Percentiles rank a stretch among this genome's conserved stretches.
phyloP scores from a whole-genome alignment of 345 rosid species.

The Gossypium stocksii region DNA sequence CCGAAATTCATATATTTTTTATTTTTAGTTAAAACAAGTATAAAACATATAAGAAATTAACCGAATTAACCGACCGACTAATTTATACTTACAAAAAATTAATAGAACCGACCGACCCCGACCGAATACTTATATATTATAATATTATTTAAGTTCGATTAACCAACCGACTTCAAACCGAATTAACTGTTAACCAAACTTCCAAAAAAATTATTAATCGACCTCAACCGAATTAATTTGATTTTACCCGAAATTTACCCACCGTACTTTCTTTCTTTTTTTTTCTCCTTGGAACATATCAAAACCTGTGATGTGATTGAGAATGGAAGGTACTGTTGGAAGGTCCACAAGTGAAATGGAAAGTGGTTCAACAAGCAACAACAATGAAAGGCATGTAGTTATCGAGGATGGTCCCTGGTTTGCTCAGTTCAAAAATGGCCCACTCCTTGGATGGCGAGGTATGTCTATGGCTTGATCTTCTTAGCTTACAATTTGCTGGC shows the following conservation, averaged over 20 bases:
- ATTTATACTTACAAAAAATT: too few relatives aligned
- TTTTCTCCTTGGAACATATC: background rate
- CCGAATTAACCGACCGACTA: too few relatives aligned
- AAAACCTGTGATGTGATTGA: slow-evolving; percentile 39
- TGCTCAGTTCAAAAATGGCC: slow-evolving; percentile 66
- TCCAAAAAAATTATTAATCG: too few relatives aligned
- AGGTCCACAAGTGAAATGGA: slow-evolving; percentile 44
- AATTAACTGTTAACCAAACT: too few relatives aligned
- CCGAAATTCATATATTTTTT: too few relatives aligned
- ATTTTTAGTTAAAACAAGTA: too few relatives aligned
- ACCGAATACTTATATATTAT: too few relatives aligned
- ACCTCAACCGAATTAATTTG: too few relatives aligned
- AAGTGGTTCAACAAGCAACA: slow-evolving; percentile 33
- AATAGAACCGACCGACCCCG: too few relatives aligned
- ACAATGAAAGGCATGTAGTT: slow-evolving; percentile 29
- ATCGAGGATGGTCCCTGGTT: slow-evolving; percentile 59
- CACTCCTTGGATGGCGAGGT: slow-evolving; percentile 95
- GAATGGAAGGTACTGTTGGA: slow-evolving; percentile 23
- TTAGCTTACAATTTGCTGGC: slow-evolving; percentile 72
- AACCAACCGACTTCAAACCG: accelerated
- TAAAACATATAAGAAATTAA: too few relatives aligned
- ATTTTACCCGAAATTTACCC: accelerated
- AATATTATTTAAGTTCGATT: too few relatives aligned
- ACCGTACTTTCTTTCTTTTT: accelerated
- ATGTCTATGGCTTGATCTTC: slow-evolving; percentile 72